Evolutionary conservation across 129 eudicot genomes (phyloP), one percentile per base, ranked within the genome.

Genomic region (Flaveria trinervia): DNA sequence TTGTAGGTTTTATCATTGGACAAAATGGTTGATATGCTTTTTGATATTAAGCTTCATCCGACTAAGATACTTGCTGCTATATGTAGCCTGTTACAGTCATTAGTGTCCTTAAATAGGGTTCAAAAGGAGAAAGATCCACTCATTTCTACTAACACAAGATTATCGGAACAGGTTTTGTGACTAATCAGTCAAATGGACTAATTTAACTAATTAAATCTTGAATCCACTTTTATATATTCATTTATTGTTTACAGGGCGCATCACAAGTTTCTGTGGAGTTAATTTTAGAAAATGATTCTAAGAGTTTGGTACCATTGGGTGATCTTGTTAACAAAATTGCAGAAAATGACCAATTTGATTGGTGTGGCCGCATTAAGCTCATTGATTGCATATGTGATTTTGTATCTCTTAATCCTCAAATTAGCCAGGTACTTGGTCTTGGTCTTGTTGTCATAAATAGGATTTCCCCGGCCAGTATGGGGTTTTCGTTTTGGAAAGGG

Each of bases 341-440:
- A 0, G 91, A 91, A 20, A 82, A 80, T 77, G 83, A 85, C 71
- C 77, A 85, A 28, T 76, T 86, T 83, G 99, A 88, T 78, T 91
- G 99, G 97, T 65, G 41, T 80, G 96, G 90, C 66, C 97, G 99
- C 16, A 68, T 68, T 79, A 91, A 89, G 90, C 81, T 95, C 71
- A 76, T 95, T 81, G 96, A 82, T 76, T 95, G 97, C 86, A 84
- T 95, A 65, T 95, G 92, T 86, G 80, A 84, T 78, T 91, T 88
- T 74, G 69, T 95, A 68, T 76, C 76, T 73, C 85, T 95, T 33
- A 78, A 75, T 59, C 96, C 99, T 43, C 89, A 84, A 69, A 82
- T 88, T 59, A 86, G 97, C 78, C 99, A 95, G 97, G 99, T 95
- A 77, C 78, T 66, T 79, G 22, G 41, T 26, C 78, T 66, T 79